Percentiles rank a stretch among this genome's conserved stretches.
Conservation (phyloP, 768 basidiomycete species). For the Atractiella rhizophila region DNA sequence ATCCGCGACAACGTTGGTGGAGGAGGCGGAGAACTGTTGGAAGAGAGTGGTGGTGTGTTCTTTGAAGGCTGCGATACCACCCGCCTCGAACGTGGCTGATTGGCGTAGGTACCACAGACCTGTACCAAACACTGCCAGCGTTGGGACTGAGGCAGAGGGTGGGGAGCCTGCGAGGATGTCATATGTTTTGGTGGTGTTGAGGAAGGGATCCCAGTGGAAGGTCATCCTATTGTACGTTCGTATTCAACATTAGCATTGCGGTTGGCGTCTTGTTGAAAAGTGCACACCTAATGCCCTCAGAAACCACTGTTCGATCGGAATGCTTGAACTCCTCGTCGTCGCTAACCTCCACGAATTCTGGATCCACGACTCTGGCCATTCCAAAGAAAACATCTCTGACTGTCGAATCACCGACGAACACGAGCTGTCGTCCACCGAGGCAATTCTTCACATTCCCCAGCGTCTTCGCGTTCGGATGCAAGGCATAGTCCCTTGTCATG, state of each 20-base stretch:
- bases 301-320: constrained; percentile 32
- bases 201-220: constrained; percentile 66
- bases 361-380: constrained; percentile 27
- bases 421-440: constrained; percentile 33
- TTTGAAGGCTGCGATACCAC: constrained; percentile 57
- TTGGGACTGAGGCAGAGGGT: constrained; percentile 24
- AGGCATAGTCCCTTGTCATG: too few relatives aligned
- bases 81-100: constrained; percentile 31
- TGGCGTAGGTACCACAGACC: constrained; percentile 78
- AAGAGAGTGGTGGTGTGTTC: constrained; percentile 44
- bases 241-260: too few relatives aligned
- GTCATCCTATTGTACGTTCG: too few relatives aligned
- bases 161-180: constrained; percentile 24
- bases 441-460: constrained; percentile 33
- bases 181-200: constrained; percentile 39
- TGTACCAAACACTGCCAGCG: constrained; percentile 54
- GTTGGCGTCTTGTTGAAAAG: too few relatives aligned
- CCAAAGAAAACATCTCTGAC: constrained; percentile 47
- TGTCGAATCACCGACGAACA: constrained; percentile 67
- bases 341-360: constrained; percentile 28
- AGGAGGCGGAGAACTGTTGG: constrained; percentile 18
- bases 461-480: too few relatives aligned
- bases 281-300: constrained; percentile 30
- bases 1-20: constrained; percentile 33
- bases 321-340: constrained; percentile 37